These are phyloP conservation scores for Aureobasidium lini DNA, from an alignment of 2,329 filamentous ascomycete genomes.

Conservation along the genomic window DNA sequence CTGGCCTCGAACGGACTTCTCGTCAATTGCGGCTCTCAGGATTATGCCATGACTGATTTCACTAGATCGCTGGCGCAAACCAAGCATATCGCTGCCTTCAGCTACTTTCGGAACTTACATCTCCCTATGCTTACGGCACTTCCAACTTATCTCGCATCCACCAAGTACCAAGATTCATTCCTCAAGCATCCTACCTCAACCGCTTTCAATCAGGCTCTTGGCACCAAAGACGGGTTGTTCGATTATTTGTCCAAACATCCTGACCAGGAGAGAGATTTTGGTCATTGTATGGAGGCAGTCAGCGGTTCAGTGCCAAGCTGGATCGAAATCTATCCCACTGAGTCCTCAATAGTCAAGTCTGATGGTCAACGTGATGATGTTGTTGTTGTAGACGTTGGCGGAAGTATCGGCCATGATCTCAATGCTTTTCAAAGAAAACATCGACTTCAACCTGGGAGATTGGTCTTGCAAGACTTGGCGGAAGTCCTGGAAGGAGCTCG, in stretches of 20 bases:
- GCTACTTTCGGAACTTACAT: background rate
- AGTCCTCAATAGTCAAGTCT: too few relatives aligned
- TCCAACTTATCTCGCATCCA: background rate
- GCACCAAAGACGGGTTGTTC: background rate
- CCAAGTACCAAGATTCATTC: background rate
- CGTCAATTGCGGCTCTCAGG: background rate
- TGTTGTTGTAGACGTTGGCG: background rate
- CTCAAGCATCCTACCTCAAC: background rate
- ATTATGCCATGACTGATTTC: background rate
- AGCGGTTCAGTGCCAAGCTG: background rate
- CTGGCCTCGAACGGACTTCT: background rate
- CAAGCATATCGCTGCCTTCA: background rate
- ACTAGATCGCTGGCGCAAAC: background rate
- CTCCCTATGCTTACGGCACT: background rate
- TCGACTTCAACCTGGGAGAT: background rate
- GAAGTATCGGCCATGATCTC: background rate
- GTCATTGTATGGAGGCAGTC: background rate
- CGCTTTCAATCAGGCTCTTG: background rate
- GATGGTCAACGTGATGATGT: background rate
- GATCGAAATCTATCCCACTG: background rate
- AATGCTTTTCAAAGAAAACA: background rate
- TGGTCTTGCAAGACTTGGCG: background rate
- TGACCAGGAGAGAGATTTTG: background rate
- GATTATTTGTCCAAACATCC: background rate
- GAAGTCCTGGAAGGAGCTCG: background rate